A percentile compares a stretch with the other conserved stretches of the same genome.
phyloP scores from a whole-genome alignment of 345 rosid species.

The Acer campestre region DNA sequence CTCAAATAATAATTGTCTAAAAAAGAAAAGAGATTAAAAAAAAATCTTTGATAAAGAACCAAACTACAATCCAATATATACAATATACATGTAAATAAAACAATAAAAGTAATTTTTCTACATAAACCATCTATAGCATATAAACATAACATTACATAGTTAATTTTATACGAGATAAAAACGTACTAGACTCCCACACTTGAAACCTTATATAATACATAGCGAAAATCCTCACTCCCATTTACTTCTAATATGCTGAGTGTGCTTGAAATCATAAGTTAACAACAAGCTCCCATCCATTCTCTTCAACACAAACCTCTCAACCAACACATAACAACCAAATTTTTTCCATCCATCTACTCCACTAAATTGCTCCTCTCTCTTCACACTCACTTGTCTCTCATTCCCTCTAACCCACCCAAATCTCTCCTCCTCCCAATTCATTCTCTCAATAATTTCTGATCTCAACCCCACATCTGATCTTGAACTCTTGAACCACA shows the following conservation, averaged over 20 bases:
- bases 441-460: conserved; percentile 43
- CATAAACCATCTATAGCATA: too few species aligned
- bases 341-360: conserved; percentile 51
- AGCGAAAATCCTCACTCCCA: conserved; percentile 33
- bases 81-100: too few species aligned
- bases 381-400: conserved; percentile 28
- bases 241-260: conserved; percentile 19
- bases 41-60: too few species aligned
- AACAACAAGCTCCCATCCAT: conserved; percentile 64
- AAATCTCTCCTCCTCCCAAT: conserved; percentile 42
- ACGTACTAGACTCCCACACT: too few species aligned
- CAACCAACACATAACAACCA: conserved; percentile 60
- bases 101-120: too few species aligned
- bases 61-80: too few species aligned
- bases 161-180: too few species aligned
- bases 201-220: too few species aligned
- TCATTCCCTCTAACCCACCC: conserved; percentile 38
- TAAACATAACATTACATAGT: too few species aligned
- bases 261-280: conserved; percentile 55
- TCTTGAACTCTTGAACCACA: conserved; percentile 32
- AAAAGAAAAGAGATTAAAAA: too few species aligned
- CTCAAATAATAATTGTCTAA: too few species aligned
- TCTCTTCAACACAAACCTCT: conserved; percentile 72
- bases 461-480: conserved; percentile 33
- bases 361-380: conserved; percentile 24